Evolutionary conservation across 129 eudicot genomes (phyloP).

Genomic region (Tagetes erecta): DNA sequence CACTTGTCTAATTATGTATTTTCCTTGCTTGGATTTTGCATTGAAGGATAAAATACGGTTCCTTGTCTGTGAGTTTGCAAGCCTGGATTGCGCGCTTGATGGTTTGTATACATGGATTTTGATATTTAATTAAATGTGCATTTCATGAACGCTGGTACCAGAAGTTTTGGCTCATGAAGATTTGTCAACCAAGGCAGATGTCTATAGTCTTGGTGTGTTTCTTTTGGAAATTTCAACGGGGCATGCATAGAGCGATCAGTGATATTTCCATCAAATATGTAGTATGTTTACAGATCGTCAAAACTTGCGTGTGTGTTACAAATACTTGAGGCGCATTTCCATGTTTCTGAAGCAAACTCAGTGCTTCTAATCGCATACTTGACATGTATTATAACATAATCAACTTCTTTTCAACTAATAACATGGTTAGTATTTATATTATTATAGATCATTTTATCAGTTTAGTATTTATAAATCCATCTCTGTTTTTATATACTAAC

Average conservation of each 20-base stretch:
- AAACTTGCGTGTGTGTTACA: too few species aligned
- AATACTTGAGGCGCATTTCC: neutral
- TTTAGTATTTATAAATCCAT: too few species aligned
- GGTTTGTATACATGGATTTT: neutral
- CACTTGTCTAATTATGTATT: neutral
- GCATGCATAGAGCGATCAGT: too few species aligned
- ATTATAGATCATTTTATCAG: too few species aligned
- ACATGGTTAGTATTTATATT: too few species aligned
- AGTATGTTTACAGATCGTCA: conserved; percentile 5
- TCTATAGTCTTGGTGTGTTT: conserved; percentile 15
- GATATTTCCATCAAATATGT: neutral
- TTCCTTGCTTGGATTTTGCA: conserved; percentile 14
- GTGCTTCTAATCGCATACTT: neutral
- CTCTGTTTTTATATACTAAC: too few species aligned
- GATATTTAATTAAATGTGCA: neutral
- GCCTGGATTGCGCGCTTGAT: neutral
- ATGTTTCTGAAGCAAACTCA: neutral
- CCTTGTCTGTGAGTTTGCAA: neutral
- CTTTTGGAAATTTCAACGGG: neutral
- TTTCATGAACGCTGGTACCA: neutral
- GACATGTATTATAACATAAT: neutral
- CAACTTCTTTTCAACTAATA: neutral
- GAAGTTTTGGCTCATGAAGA: neutral
- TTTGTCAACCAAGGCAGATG: conserved; percentile 17
- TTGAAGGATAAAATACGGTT: neutral